Base-by-base conservation (phyloP, 78 protist genomes). In the Mantamonas sphyraenae region DNA sequence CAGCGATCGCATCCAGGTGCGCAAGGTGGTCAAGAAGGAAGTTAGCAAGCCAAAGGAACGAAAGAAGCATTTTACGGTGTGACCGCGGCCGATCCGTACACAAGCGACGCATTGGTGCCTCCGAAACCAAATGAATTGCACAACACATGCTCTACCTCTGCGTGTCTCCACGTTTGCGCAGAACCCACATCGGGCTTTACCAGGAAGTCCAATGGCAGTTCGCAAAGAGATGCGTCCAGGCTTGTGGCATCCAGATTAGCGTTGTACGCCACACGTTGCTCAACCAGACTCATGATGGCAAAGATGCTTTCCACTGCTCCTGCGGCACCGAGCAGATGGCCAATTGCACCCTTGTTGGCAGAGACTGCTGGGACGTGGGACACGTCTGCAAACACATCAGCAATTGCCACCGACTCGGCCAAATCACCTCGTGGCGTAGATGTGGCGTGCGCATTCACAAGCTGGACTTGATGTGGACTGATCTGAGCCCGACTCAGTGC, bases 241-340 rank as follows among this genome's bases (percentile, higher is more conserved):
- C 34, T 72, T 72, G 50, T 60, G 1, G n/a, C 33, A 10, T 66
- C 31, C 53, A 79, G 47, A 51, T 78, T 71, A 4, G 38, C 7
- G 26, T 2, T 70, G 9, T 35, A 50, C 31, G 79, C 74, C 19
- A 5, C 64, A 2, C 30, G 37, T 3, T 1, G 37, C 24, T 35
- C 4, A 7, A 4, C 24, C 33, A 90, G 5, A 22, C 92, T 20
- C 26, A 86, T 34, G 14, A 86, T 64, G 38, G 96, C 45, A 63
- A 83, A 76, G 2, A 80, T 79, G 3, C 95, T 85, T 64, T 93
- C 98, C 22, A 87, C 83, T 22, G 93, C 83, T 0, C 99, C 99
- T 8, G 99, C 95, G 2, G 97, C 99, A 0, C 99, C 99, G 12
- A 93, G 84, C 64, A 96, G 61, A 74, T 96, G 99, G n/a, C 99